Evolutionary conservation across 306 rosid genomes (phyloP).

Genomic region (Erythrophleum fordii): DNA sequence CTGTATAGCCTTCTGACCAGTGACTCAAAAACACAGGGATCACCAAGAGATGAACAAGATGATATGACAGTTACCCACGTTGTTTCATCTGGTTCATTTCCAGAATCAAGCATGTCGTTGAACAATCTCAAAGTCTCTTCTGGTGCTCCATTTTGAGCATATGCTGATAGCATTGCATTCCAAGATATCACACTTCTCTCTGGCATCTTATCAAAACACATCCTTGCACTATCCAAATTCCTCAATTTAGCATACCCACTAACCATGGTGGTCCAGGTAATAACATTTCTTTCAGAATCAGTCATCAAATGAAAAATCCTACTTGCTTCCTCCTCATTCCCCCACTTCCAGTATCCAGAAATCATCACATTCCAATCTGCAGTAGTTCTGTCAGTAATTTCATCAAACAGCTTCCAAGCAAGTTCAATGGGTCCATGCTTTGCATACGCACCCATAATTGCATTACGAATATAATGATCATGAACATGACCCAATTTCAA

Average conservation of each 20-base stretch:
- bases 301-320: slow-evolving; percentile 50
- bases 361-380: slow-evolving; percentile 77
- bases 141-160: slow-evolving; percentile 57
- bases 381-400: slow-evolving; percentile 57
- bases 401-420: slow-evolving; percentile 62
- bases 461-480: slow-evolving; percentile 61
- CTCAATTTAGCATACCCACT: slow-evolving; percentile 59
- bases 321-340: slow-evolving; percentile 59
- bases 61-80: slow-evolving; percentile 70
- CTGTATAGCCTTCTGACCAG: slow-evolving; percentile 44
- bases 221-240: slow-evolving; percentile 56
- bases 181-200: slow-evolving; percentile 67
- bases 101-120: slow-evolving; percentile 52
- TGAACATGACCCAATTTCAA: slow-evolving; percentile 49
- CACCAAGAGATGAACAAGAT: slow-evolving; percentile 50
- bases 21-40: slow-evolving; percentile 51
- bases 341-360: slow-evolving; percentile 65
- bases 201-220: slow-evolving; percentile 63
- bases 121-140: slow-evolving; percentile 63
- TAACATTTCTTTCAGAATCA: slow-evolving; percentile 45
- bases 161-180: slow-evolving; percentile 82
- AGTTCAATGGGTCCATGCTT: slow-evolving; percentile 46
- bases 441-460: slow-evolving; percentile 46
- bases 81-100: slow-evolving; percentile 53
- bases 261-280: slow-evolving; percentile 75